Base-by-base conservation (phyloP, 768 basidiomycete species). In the Tricholomella constricta region DNA sequence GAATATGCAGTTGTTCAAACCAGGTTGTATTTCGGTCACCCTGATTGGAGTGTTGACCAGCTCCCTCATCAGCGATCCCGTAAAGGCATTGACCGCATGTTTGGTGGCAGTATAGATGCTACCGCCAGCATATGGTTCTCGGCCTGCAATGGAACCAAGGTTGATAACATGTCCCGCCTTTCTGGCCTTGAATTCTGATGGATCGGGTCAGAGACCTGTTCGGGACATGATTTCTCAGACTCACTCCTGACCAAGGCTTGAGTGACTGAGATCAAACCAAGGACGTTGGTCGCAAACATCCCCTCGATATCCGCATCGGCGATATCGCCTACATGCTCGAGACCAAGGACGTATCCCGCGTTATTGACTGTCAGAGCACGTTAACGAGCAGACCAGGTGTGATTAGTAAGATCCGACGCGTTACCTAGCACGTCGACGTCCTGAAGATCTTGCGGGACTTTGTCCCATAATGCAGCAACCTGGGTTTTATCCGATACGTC, bases 71-170 rank as follows among this genome's bases (percentile, higher is more conserved):
- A 98, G 73, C 5, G 88, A 81, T 34, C 84, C 85, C 20, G 85
- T 89, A 75, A 98, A 98, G 2, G 95, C 91, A 42, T 80, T 80
- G 7, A 99, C 88, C 19, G 91, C 91, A 59, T 83, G 79, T 63
- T 94, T 94, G 12, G 94, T 95, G 4, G 96, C 96, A 55, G 87
- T 91, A 71, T 97, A 98, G 60, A 98, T 89, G 57, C 87, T 81
- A 7, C 95, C 97, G 25, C 94, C 95, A 11, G 85, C 83, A 64
- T 98, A 98, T 4, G 96, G 68, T 63, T 94, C 94, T 8, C 79
- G 74, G 44, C 90, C 94, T 11, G 97, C 95, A 52, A 99, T 82
- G 10, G 94, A 96, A 7, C 97, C 95, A 45, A 99, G 76, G 70
- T 97, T 96, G 74, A 99, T 98, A 61, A 99, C 76, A 73, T 95